A percentile compares a stretch with the other conserved stretches of the same genome.
phyloP scores from a whole-genome alignment of 208 protist genomes.

The Vickermania spadyakhi region DNA sequence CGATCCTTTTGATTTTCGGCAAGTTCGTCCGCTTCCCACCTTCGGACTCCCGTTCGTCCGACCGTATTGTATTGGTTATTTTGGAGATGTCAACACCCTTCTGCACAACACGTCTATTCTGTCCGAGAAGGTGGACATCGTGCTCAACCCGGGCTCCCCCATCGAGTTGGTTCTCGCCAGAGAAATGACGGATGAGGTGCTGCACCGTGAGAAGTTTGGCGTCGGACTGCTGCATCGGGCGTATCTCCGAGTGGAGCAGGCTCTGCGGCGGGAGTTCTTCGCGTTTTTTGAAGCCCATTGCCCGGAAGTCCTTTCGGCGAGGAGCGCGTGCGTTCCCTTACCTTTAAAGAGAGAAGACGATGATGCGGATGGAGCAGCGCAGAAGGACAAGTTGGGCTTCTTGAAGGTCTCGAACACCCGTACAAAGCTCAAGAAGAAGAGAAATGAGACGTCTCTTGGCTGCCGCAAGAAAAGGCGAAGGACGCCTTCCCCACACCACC shows the following conservation, averaged over 20 bases:
- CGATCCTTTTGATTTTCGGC: conserved; percentile 42
- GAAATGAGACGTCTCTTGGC: too few species aligned
- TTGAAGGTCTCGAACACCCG: too few species aligned
- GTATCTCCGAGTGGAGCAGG: conserved; percentile 63
- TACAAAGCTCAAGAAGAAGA: too few species aligned
- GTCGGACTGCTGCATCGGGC: conserved; percentile 33
- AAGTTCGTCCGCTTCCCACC: conserved; percentile 63
- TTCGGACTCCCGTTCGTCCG: conserved; percentile 48
- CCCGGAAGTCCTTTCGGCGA: conserved; percentile 48
- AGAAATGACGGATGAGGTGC: conserved; percentile 64
- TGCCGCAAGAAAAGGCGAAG: too few species aligned
- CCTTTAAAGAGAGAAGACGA: conserved; percentile 20
- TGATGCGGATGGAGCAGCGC: neutral
- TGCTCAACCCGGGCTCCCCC: conserved; percentile 73
- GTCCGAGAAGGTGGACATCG: conserved; percentile 75
- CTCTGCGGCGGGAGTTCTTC: conserved; percentile 72
- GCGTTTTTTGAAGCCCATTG: conserved; percentile 50
- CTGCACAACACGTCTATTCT: conserved; percentile 83
- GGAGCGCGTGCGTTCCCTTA: conserved; percentile 60
- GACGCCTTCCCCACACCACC: too few species aligned
- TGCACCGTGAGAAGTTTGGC: conserved; percentile 13
- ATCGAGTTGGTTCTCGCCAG: conserved; percentile 81
- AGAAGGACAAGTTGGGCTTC: neutral
- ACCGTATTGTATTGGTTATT: conserved; percentile 80
- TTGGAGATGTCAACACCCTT: conserved; percentile 77